Evolutionary conservation across 148 eudicot genomes (phyloP), one percentile per base, ranked within the genome.

Genomic region (Rhododendron ovatum): DNA sequence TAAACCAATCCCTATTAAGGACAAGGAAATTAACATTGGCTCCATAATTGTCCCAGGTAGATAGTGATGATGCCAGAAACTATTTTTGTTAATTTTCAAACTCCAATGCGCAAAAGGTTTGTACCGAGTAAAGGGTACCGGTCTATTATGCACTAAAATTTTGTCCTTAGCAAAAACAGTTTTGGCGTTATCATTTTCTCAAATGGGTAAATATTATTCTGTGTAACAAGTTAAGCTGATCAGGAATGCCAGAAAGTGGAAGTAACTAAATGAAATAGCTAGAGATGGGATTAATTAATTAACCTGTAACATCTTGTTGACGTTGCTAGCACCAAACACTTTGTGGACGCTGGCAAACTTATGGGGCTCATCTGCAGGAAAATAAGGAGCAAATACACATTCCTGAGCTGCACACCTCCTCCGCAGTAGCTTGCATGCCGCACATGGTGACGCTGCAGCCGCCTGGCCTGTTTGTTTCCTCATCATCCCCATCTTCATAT

Each of bases 291-390:
- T 41, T 41, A 41, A 41, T 41, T 41, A 41, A 41, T 41, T 41
- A 78, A 94, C 96, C 95, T 94, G 96, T 53, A 95, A 78, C 96
- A 95, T 94, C 33, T 78, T 78, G 47, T 39, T 78, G 30, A 78
- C 81, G 35, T 78, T 78, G 57, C 81, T 81, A 1, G 94, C 94
- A 0, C 94, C 94, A 82, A 91, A 92, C 41, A 92, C 87, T 55
- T 92, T 92, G 91, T 92, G 94, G 55, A 92, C 94, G 48, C 88
- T 92, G 53, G 91, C 92, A 48, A 92, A 92, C 37, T 91, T 90
- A 20, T 89, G 91, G 0, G 94, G 94, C 81, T 92, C 91, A 43
- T 92, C 94, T 0, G 93, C 90, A 0, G 93, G 93, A 71, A 92
- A 92, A 57, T 92, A 91, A 1, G 93, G 89, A 10, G 93, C 90